These are phyloP conservation scores for Conticribra guillardii DNA, from an alignment of 108 stramenopile species.

Conservation along the genomic window DNA sequence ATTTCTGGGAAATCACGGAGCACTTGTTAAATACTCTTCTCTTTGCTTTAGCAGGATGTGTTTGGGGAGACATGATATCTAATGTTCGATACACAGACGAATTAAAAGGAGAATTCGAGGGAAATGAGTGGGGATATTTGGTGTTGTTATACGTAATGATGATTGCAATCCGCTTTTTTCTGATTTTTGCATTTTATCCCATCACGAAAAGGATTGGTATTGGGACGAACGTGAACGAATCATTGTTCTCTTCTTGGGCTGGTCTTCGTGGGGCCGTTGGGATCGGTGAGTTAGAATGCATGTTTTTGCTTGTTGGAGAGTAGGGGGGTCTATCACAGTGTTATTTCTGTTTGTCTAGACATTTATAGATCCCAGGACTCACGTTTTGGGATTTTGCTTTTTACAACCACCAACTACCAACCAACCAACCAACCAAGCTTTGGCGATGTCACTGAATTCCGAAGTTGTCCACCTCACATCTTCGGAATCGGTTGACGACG, in stretches of 20 bases:
- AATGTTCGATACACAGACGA: background rate
- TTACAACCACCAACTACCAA: no score
- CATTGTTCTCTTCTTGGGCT: slow-evolving; percentile 68
- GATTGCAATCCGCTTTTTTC: slow-evolving; percentile 61
- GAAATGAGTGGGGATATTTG: slow-evolving; percentile 44
- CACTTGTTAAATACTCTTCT: slow-evolving; percentile 89
- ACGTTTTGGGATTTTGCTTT: no score
- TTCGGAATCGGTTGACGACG: background rate
- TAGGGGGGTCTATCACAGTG: no score
- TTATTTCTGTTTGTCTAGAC: no score
- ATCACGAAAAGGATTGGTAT: slow-evolving; percentile 63
- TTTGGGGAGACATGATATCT: slow-evolving; percentile 68
- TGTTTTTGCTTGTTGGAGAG: no score
- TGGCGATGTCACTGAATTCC: slow-evolving; percentile 71
- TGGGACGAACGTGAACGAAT: slow-evolving; percentile 51
- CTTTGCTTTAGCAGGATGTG: slow-evolving; percentile 90
- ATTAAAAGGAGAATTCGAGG: background rate
- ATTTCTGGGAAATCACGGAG: slow-evolving; percentile 78
- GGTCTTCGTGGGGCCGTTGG: slow-evolving; percentile 88
- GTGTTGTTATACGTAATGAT: slow-evolving; percentile 56
- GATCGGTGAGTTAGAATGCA: no score
- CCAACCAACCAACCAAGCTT: no score
- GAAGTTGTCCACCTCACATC: slow-evolving; percentile 26
- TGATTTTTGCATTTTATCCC: slow-evolving; percentile 66
- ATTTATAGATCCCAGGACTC: no score